Base-by-base conservation (phyloP, 2,329 filamentous ascomycete species). In the Arthrobotrys megalospora region DNA sequence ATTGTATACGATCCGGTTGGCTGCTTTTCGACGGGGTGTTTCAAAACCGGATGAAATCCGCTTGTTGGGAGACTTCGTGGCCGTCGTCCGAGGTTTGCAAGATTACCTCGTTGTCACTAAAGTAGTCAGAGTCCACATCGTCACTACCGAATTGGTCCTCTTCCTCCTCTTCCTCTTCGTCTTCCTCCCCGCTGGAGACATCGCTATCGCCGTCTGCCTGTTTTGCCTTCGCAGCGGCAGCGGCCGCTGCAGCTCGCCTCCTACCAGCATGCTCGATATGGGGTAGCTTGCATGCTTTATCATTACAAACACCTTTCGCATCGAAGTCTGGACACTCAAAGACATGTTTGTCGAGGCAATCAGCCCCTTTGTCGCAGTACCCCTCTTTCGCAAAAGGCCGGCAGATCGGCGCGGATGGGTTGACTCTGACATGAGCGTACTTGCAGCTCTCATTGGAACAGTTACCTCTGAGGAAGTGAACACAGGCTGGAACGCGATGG, bases 271-370 rank as follows among this genome's bases (percentile, higher is more conserved):
- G 91, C 86, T 96, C 93, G 83, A 95, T 90, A 85, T 99, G 96
- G 76, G 90, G 92, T 68, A 97, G 88, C 83, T 91, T 92, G 87
- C 95, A 98, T 81, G 91, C 90, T 85, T 91, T 90, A 84, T 89
- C 90, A 84, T 90, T 90, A 89, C 96, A 99, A 80, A 88, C 87
- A 82, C 95, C 95, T 78, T 89, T 93, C 85, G 97, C 97, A 88
- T 93, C 93, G 87, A 96, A 97, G 84, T 97, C 92, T 80, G 96
- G 95, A 85, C 96, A 98, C 85, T 98, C 95, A 85, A 92, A 91
- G 73, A 95, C 91, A 86, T 99, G 96, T 79, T 94, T 91, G 80
- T 96, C 90, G 77, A 89, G 85, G 85, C 96, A 98, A 69, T 87
- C 85, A 70, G 88, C 88, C 78, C 95, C 96, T 83, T 92, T 92